Evolutionary conservation across 2,329 filamentous ascomycete genomes (phyloP).

Genomic region (Fusarium sp.): DNA sequence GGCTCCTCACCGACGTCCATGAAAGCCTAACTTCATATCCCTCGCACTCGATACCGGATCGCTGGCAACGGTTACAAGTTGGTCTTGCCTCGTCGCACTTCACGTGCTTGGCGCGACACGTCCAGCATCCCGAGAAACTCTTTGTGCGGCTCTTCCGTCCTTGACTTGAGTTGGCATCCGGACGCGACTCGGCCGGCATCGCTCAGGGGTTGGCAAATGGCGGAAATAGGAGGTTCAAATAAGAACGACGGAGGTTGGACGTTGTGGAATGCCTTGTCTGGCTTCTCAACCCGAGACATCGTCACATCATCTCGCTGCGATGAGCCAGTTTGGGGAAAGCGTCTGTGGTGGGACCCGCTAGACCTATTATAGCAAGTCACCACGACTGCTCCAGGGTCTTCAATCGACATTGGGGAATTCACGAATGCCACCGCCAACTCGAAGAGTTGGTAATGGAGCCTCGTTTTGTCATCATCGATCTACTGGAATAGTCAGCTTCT

Average conservation of each 20-base stretch:
- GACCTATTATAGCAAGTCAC: not conserved
- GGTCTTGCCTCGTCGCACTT: slow-evolving; percentile 40
- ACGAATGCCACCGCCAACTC: not conserved
- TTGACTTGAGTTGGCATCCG: slow-evolving; percentile 20
- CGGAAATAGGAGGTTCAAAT: not conserved
- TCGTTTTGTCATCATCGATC: not conserved
- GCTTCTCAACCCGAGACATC: not conserved
- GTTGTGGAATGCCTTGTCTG: not conserved
- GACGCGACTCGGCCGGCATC: slow-evolving; percentile 25
- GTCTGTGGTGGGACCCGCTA: not conserved
- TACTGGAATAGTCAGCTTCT: not conserved
- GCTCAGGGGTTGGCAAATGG: not conserved
- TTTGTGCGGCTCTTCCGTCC: slow-evolving; percentile 41
- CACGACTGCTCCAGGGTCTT: not conserved
- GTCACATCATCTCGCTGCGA: slow-evolving; percentile 2
- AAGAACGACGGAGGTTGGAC: not conserved
- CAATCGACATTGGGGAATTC: not conserved
- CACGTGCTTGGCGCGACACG: slow-evolving; percentile 42
- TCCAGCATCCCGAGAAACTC: slow-evolving; percentile 44
- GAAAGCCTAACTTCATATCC: slow-evolving; percentile 40
- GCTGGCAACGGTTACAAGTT: slow-evolving; percentile 34
- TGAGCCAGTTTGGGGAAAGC: not conserved
- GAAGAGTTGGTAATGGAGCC: not conserved
- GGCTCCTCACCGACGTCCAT: slow-evolving; percentile 41
- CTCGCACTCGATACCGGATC: slow-evolving; percentile 33